These are phyloP conservation scores for Pochonia chlamydosporia DNA, from an alignment of 2,329 filamentous ascomycete species.

Conservation along the genomic window DNA sequence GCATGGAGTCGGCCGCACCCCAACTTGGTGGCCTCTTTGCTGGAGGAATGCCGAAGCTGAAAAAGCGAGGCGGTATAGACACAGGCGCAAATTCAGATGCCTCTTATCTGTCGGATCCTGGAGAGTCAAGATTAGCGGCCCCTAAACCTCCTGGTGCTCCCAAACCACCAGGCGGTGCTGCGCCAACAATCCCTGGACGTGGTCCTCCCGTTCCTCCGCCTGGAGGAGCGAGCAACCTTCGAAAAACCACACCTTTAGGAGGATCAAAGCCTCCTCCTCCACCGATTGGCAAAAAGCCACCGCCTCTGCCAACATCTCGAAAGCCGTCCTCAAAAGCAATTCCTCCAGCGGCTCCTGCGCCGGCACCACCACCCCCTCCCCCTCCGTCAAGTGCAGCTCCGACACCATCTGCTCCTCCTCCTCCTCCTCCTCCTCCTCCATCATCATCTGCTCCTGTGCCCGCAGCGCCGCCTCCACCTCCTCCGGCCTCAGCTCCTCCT, in stretches of 20 bases:
- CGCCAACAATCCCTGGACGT: slow-evolving; percentile 53
- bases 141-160: slow-evolving; percentile 50
- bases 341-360: slow-evolving; percentile 26
- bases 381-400: slow-evolving; percentile 28
- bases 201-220: slow-evolving; percentile 32
- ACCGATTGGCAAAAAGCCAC: slow-evolving; percentile 70
- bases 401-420: slow-evolving; percentile 35
- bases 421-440: slow-evolving; percentile 36
- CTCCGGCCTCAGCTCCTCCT: slow-evolving; percentile 9
- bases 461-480: slow-evolving; percentile 37
- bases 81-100: slow-evolving; percentile 57
- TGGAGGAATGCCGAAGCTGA: slow-evolving; percentile 91
- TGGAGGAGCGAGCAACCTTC: slow-evolving; percentile 42
- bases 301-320: slow-evolving; percentile 54
- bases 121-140: slow-evolving; percentile 22
- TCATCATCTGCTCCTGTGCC: slow-evolving; percentile 32
- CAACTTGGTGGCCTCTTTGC: slow-evolving; percentile 86
- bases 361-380: slow-evolving; percentile 28
- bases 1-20: slow-evolving; percentile 55
- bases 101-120: slow-evolving; percentile 78
- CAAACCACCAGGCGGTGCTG: slow-evolving; percentile 52
- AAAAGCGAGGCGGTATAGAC: slow-evolving; percentile 75
- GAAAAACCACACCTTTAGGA: slow-evolving; percentile 46
- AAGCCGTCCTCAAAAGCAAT: slow-evolving; percentile 43
- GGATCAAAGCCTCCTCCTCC: slow-evolving; percentile 55